These are phyloP conservation scores for Globisporangium radiosum DNA, from an alignment of 352 stramenopile species.

Conservation along the genomic window DNA sequence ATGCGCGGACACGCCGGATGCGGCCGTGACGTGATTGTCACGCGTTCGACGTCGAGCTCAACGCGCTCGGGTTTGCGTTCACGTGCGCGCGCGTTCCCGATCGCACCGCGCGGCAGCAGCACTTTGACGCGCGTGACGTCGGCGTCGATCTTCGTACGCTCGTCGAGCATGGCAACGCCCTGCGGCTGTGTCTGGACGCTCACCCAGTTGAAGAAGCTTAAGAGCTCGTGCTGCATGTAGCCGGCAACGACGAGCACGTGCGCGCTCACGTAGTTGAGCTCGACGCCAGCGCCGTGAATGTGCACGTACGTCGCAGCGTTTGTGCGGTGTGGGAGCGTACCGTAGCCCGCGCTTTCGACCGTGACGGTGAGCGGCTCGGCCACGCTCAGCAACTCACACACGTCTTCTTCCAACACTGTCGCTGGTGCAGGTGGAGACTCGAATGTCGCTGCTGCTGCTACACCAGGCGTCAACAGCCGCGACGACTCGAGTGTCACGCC, in stretches of 20 bases:
- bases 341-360: slow-evolving; percentile 42
- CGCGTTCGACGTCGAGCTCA: slow-evolving; percentile 34
- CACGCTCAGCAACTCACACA: slow-evolving; percentile 32
- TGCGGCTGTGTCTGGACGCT: slow-evolving; percentile 40
- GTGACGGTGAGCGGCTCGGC: slow-evolving; percentile 22
- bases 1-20: slow-evolving; percentile 30
- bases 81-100: slow-evolving; percentile 29
- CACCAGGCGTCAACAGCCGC: slow-evolving; percentile 15
- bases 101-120: slow-evolving; percentile 37
- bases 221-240: slow-evolving; percentile 52
- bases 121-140: slow-evolving; percentile 31
- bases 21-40: slow-evolving; percentile 36
- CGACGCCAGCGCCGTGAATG: slow-evolving; percentile 29
- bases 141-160: slow-evolving; percentile 55
- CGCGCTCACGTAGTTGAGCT: slow-evolving; percentile 55
- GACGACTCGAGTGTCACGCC: slow-evolving; percentile 38
- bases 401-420: slow-evolving; percentile 23
- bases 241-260: slow-evolving; percentile 39
- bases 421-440: neutral
- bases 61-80: slow-evolving; percentile 45
- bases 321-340: slow-evolving; percentile 33
- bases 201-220: slow-evolving; percentile 60
- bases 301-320: slow-evolving; percentile 35
- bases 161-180: slow-evolving; percentile 19
- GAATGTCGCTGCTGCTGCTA: neutral